A percentile compares a stretch with the other conserved stretches of the same genome.
These are phyloP conservation scores for Heracleum sosnowskyi DNA, from an alignment of 129 eudicot genomes.

Conservation along the genomic window DNA sequence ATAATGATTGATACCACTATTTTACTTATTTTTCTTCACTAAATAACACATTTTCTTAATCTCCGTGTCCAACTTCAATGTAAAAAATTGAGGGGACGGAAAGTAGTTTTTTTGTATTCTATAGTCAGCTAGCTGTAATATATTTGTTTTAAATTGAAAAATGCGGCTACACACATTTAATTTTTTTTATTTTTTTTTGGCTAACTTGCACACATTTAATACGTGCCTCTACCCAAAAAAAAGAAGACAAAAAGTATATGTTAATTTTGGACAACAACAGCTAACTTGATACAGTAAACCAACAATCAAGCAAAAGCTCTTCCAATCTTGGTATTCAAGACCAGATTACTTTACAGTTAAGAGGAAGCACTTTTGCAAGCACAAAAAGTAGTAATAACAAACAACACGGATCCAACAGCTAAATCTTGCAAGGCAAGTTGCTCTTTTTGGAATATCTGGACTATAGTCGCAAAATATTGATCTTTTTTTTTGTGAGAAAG, in stretches of 20 bases:
- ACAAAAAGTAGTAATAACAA: neutral
- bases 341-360: neutral
- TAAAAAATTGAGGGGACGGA: too few species aligned
- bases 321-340: neutral
- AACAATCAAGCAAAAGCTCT: neutral
- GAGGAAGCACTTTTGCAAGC: neutral
- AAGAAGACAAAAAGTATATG: neutral
- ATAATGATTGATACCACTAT: too few species aligned
- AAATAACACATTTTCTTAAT: too few species aligned
- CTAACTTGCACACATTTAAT: too few species aligned
- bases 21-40: too few species aligned
- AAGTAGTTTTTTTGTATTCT: too few species aligned
- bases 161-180: neutral
- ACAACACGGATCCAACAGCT: neutral
- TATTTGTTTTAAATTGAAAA: neutral
- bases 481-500: too few species aligned
- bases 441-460: neutral
- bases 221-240: neutral
- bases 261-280: neutral
- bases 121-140: neutral
- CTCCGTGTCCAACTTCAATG: too few species aligned
- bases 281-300: neutral
- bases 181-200: too few species aligned
- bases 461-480: too few species aligned
- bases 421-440: neutral